These are phyloP conservation scores for Mortierella sp. DNA, from an alignment of 371 early-diverging fungal species.

Conservation along the genomic window DNA sequence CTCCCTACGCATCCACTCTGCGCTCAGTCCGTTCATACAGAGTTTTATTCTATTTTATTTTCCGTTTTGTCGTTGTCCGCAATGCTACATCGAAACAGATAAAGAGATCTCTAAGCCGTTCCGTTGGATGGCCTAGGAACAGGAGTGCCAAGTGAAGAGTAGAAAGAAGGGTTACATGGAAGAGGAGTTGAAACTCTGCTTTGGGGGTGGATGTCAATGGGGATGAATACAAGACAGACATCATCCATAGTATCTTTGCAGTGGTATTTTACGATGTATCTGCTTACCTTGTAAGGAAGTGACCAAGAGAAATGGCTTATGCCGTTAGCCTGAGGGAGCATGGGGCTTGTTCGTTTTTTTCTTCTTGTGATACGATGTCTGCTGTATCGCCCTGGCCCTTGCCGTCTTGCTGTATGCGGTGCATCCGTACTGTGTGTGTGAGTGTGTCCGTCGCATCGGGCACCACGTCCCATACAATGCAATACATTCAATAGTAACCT, in stretches of 20 bases:
- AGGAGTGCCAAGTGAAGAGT: no score
- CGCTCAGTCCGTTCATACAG: background rate
- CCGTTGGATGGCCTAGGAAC: background rate
- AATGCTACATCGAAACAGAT: background rate
- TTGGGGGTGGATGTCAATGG: background rate
- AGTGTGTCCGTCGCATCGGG: constrained; percentile 4
- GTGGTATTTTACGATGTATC: background rate
- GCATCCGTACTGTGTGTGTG: constrained; percentile 4
- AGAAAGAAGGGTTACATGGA: background rate
- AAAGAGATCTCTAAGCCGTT: no score
- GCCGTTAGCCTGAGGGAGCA: background rate
- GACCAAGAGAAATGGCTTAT: background rate
- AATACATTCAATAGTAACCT: background rate
- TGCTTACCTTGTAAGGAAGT: background rate
- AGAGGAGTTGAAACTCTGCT: background rate
- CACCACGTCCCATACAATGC: background rate
- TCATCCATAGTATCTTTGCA: background rate
- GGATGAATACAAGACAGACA: background rate
- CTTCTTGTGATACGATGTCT: background rate
- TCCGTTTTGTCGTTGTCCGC: background rate
- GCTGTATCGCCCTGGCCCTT: background rate
- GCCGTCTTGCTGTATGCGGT: background rate
- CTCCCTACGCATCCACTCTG: background rate
- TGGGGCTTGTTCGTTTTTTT: background rate
- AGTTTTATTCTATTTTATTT: background rate